A percentile compares a stretch with the other conserved stretches of the same genome.
These are phyloP conservation scores for Ogataea parapolymorpha DNA, from an alignment of 805 yeast genomes.

Conservation along the genomic window DNA sequence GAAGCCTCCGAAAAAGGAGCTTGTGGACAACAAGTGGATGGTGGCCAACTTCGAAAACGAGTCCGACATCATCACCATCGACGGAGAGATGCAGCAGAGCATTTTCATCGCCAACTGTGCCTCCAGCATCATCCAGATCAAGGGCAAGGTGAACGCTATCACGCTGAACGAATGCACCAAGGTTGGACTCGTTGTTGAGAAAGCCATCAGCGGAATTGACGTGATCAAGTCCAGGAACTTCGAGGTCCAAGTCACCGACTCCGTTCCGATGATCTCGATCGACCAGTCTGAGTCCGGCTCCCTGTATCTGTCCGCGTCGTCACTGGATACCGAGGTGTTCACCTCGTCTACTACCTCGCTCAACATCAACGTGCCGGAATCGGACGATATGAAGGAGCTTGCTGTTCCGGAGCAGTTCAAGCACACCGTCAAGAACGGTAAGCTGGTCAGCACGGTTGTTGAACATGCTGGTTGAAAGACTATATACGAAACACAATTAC, in stretches of 20 bases:
- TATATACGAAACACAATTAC: neutral
- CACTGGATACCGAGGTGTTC: constrained; percentile 73
- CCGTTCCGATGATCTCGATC: constrained; percentile 75
- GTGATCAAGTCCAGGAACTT: constrained; percentile 76
- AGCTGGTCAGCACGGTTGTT: constrained; percentile 66
- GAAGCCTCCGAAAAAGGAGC: constrained; percentile 60
- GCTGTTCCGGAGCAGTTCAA: constrained; percentile 91
- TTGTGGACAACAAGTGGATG: constrained; percentile 86
- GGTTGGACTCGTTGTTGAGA: constrained; percentile 77
- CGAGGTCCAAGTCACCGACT: constrained; percentile 83
- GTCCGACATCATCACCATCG: constrained; percentile 62
- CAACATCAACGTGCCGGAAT: constrained; percentile 79
- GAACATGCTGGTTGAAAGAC: constrained; percentile 68
- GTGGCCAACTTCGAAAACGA: constrained; percentile 71
- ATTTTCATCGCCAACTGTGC: constrained; percentile 82
- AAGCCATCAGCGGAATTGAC: constrained; percentile 84
- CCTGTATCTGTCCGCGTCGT: constrained; percentile 68
- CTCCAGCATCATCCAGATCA: constrained; percentile 71
- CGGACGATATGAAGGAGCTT: constrained; percentile 73
- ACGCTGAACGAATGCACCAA: constrained; percentile 70
- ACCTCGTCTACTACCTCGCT: constrained; percentile 83
- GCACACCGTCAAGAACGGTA: constrained; percentile 62
- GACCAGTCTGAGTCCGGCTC: constrained; percentile 89
- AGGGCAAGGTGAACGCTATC: constrained; percentile 89
- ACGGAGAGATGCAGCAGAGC: constrained; percentile 82